Evolutionary conservation across 768 basidiomycete species (phyloP), one percentile per base, ranked within the genome.

Genomic region (Hydnum rufescens): DNA sequence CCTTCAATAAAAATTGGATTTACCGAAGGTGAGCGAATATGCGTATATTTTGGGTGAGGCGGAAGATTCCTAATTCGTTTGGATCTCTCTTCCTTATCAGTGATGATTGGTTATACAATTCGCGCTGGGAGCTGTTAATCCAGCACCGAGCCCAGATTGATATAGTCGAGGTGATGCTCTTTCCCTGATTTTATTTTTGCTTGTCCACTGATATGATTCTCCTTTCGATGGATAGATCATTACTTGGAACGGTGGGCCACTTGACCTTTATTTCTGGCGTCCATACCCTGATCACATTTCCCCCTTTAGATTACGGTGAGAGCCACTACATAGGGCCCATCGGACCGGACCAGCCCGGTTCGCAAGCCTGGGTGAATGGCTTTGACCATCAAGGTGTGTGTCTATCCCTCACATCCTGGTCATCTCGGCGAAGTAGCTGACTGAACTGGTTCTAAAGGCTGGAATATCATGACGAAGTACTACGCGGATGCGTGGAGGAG

Each of bases 401-500:
- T 47, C 26, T 47, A 16, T 47, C 8, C 25, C 16, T 16, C 13
- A 13, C 44, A 8, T 25, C 13, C 8, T 47, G 13, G 36, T 13
- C 36, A 39, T 39, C 8, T 39, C 34, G 8, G 34, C n/a, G n/a
- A n/a, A 8, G 26, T 47, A 13, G 44, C 26, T 13, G 44, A 8
- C 8, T 25, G 8, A 8, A 47, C 8, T 47, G 13, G 8, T 26
- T 28, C 13, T 47, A 8, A 13, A 47, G 44, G 8, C 13, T 47
- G 44, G 44, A 28, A 8, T 1, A 47, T 25, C 8, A 61, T 83
- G 57, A 79, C 78, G 18, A 64, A 66, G 5, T 80, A 82, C 64
- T 85, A 82, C 57, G 72, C 77, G 25, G 63, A 71, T 4, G 80
- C 76, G 1, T 87, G 78, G 66, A 84, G 84, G 67, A 79, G 73